Evolutionary conservation across 495 filamentous ascomycete species (phyloP), one percentile per base, ranked within the genome.

Genomic region (Hypoxylon subgilvum): DNA sequence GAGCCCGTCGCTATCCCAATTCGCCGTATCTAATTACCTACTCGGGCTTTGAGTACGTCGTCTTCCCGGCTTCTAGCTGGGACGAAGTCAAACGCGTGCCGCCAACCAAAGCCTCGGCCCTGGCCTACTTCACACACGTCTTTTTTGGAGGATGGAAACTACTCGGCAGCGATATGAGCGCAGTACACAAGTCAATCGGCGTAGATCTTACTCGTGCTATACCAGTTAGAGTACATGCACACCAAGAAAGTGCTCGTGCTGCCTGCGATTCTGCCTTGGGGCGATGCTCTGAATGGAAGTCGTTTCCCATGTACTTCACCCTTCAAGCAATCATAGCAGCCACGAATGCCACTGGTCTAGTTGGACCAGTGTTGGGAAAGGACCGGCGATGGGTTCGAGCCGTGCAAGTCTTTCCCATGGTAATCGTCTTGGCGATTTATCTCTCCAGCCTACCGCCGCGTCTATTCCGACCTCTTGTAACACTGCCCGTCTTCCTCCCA

Each of bases 271-370:
- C 19, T 14, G n/a, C n/a, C 1, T 21, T 43, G 8, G 40, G 40
- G 9, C n/a, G 6, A 2, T 28, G 22, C 7, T 13, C 21, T 12
- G 40, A 43, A 6, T 43, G 40, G 40, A 43, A 43, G 40, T 5
- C 19, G n/a, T 43, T 27, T 13, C 40, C 6, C 22, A 25, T 47
- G 44, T 47, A 32, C 27, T 47, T 47, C n/a, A 47, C 44, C 5
- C n/a, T 34, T 2, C 28, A 32, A 19, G 44, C 3, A 12, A 47
- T 47, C 6, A 35, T 47, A 21, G 28, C 44, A 21, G n/a, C 25
- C 7, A 47, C 28, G 2, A 47, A 47, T 23, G 25, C 44, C 6
- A 32, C 27, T 8, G 25, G 27, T 14, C 14, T 22, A 2, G 44
- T 47, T 1, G 44, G 44, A 16, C 31, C 18, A 14, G 28, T 18